Percentiles rank a stretch among this genome's conserved stretches.
Evolutionary conservation across 176 grass and related monocot genomes (phyloP).

Genomic region (Themeda triandra): DNA sequence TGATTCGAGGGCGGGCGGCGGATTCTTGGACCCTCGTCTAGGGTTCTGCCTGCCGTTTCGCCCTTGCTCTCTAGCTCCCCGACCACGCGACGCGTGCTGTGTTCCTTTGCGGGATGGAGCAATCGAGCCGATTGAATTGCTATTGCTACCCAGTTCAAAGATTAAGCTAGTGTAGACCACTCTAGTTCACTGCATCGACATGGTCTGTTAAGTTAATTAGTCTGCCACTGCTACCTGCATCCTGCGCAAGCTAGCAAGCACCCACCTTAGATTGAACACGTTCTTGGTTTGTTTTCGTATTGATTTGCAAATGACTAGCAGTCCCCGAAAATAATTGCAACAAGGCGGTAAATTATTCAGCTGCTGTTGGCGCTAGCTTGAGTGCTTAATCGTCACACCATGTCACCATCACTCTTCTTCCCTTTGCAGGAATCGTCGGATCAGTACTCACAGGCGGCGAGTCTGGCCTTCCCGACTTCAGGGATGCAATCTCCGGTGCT

Average conservation of each 20-base stretch:
- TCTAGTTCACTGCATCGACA: not conserved
- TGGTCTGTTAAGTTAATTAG: not conserved
- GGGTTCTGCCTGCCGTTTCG: not conserved
- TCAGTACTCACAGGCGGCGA: conserved; percentile 38
- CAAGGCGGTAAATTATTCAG: not conserved
- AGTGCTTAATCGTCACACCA: not conserved
- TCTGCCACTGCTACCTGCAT: not conserved
- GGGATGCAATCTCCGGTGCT: conserved; percentile 34
- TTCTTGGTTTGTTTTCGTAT: not conserved
- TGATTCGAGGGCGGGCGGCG: not conserved
- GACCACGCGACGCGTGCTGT: too few relatives aligned
- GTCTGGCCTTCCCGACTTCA: conserved; percentile 22
- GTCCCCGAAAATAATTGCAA: not conserved
- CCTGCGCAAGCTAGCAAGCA: not conserved
- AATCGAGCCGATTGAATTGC: not conserved
- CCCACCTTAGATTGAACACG: not conserved
- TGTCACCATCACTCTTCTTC: not conserved
- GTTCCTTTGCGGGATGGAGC: not conserved
- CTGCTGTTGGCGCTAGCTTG: not conserved
- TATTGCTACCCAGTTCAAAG: not conserved
- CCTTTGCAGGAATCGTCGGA: conserved; percentile 39
- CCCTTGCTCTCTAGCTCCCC: not conserved
- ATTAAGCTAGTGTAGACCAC: not conserved
- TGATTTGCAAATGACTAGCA: not conserved
- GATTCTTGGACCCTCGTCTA: not conserved